Percentiles rank a stretch among this genome's conserved stretches.
Evolutionary conservation across 228 moss, liverwort and hornwort genomes (phyloP).

Genomic region (Sphagnum fallax): DNA sequence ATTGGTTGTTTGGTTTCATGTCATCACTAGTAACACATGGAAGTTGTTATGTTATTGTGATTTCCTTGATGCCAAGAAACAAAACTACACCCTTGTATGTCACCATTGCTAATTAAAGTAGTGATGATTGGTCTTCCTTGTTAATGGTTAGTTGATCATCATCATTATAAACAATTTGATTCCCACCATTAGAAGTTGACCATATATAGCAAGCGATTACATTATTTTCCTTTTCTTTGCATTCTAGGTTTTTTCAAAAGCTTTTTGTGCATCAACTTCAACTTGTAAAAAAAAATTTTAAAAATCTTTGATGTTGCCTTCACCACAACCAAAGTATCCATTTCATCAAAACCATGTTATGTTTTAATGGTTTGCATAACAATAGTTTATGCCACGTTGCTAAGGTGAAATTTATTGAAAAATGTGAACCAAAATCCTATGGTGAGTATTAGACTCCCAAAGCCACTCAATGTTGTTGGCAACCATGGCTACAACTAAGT

Average conservation of each 20-base stretch:
- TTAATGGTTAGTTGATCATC: background rate
- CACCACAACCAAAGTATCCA: conserved; percentile 24
- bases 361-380: conserved; percentile 37
- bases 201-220: background rate
- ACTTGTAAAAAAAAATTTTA: conserved; percentile 28
- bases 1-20: background rate
- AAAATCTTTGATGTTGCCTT: conserved; percentile 30
- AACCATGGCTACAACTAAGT: background rate
- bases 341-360: conserved; percentile 18
- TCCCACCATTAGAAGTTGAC: background rate
- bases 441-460: conserved; percentile 62
- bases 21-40: background rate
- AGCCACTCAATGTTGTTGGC: conserved; percentile 32
- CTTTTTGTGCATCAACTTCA: conserved; percentile 47
- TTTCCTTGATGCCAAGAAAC: background rate
- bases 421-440: conserved; percentile 60
- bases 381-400: conserved; percentile 27
- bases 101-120: background rate
- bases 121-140: no score
- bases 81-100: background rate
- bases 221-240: conserved; percentile 36
- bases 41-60: background rate
- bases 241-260: conserved; percentile 45
- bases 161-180: background rate
- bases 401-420: conserved; percentile 28